Base-by-base conservation (phyloP, 768 basidiomycete genomes). In the Boletus vermiculosoides region DNA sequence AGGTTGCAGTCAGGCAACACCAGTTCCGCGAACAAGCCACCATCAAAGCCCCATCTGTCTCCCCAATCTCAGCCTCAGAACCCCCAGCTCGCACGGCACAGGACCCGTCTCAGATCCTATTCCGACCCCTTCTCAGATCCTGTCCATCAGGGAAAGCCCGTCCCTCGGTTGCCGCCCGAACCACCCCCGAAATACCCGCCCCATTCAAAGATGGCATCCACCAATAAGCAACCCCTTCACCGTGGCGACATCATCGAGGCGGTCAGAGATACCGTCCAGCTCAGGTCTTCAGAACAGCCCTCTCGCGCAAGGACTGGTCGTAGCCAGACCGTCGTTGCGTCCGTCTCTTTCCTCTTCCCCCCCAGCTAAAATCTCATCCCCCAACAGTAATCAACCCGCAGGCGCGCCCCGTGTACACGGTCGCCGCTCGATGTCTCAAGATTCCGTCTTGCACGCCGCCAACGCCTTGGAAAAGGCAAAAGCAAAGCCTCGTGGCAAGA, bases 191-290 rank as follows among this genome's bases (percentile, higher is more conserved):
- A 73, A 69, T 55, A 56, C 23, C 60, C 68, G 23, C 58, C 56
- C 10, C 62, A 66, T 6, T 42, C 62, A 52, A 73, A 53, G 64
- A 69, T 67, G 62, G 15, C 74, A 59, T 15, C 63, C 61, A 41
- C 62, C 47, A 55, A 57, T 52, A 75, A 75, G 47, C 73, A 72
- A 18, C 64, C 62, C 33, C 64, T 64, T 20, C 74, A 73, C 58
- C 65, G 75, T 40, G 71, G 73, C 57, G 69, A 78, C 60, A 80
- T 86, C 72, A 67, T 78, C 54, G 84, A 88, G 34, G 83, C 87
- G 42, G 82, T 89, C 61, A 79, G 83, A 61, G 86, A 91, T 58
- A 86, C 88, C 49, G 86, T 88, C 23, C 78, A 79, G 55, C 73
- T 87, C 63, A 80, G 78, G 48, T 69, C 74, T 40, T 64, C 74